Evolutionary conservation across 1,284 basidiomycete genomes (phyloP).

Genomic region (Malassezia globosa): DNA sequence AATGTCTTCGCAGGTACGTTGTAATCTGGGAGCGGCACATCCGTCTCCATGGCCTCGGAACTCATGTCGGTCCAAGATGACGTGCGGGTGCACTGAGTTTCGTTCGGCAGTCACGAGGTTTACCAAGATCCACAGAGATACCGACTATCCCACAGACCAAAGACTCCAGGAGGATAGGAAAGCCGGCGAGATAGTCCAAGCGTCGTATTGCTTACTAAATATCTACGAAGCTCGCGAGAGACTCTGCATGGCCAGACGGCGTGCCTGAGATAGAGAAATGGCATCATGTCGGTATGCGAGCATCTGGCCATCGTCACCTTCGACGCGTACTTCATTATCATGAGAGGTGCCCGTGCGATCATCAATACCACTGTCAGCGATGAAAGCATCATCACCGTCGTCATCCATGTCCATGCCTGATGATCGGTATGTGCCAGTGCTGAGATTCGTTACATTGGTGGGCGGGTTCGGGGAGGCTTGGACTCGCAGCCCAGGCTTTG

Average conservation of each 20-base stretch:
- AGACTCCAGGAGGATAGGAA: no score
- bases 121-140: no score
- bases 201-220: no score
- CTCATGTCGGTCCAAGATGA: no score
- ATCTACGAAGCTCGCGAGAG: slow-evolving; percentile 5
- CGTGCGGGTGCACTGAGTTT: no score
- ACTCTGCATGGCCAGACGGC: slow-evolving; percentile 6
- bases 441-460: background rate
- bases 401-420: slow-evolving; percentile 26
- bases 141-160: no score
- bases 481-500: slow-evolving; percentile 33
- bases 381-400: slow-evolving; percentile 25
- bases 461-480: slow-evolving; percentile 16
- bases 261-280: slow-evolving; percentile 40
- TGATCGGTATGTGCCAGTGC: background rate
- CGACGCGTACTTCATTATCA: slow-evolving; percentile 29
- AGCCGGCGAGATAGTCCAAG: no score
- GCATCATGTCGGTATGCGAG: slow-evolving; percentile 37
- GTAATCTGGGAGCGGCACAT: background rate
- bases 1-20: background rate
- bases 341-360: slow-evolving; percentile 21
- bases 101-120: no score
- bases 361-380: slow-evolving; percentile 16
- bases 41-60: slow-evolving; percentile 9
- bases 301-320: slow-evolving; percentile 41